Evolutionary conservation across 768 basidiomycete genomes (phyloP).

Genomic region (Auriculariales sp.): DNA sequence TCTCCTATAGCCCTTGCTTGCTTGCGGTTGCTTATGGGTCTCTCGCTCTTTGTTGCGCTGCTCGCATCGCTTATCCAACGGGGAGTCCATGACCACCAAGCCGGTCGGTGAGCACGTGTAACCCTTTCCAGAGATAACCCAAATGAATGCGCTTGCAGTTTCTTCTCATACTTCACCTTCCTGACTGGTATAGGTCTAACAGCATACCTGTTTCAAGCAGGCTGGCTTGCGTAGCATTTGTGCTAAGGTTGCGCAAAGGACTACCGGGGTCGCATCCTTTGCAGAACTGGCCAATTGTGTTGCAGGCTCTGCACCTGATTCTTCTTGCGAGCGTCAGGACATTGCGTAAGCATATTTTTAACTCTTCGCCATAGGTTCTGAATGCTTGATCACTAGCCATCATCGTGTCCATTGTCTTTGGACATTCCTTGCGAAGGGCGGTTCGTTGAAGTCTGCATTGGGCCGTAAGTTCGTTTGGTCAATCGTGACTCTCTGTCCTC

Average conservation of each 20-base stretch:
- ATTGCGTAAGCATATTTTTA: slow-evolving; percentile 18
- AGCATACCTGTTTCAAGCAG: slow-evolving; percentile 47
- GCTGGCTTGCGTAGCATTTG: slow-evolving; percentile 10
- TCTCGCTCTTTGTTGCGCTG: slow-evolving; percentile 32
- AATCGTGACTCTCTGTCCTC: not conserved
- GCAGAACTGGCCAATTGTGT: slow-evolving; percentile 38
- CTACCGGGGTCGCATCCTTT: slow-evolving; percentile 45
- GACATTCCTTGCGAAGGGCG: slow-evolving; percentile 31
- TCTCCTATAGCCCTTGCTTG: slow-evolving; percentile 27
- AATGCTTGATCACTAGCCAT: slow-evolving; percentile 31
- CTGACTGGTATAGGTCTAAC: slow-evolving; percentile 47
- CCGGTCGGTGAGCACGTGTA: too few species aligned
- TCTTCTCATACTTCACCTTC: slow-evolving; percentile 50
- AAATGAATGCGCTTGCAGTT: slow-evolving; percentile 21
- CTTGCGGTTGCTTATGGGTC: slow-evolving; percentile 32
- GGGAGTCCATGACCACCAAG: slow-evolving; percentile 13
- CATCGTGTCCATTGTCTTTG: slow-evolving; percentile 52
- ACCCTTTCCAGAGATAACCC: too few species aligned
- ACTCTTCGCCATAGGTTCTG: not conserved
- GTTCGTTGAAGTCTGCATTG: slow-evolving; percentile 26
- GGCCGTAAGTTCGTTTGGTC: slow-evolving; percentile 3
- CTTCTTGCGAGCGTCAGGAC: slow-evolving; percentile 35
- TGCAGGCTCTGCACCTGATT: slow-evolving; percentile 44
- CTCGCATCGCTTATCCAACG: slow-evolving; percentile 25
- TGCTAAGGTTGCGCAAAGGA: too few species aligned